Percentiles rank a stretch among this genome's conserved stretches.
phyloP scores from a whole-genome alignment of 2,329 filamentous ascomycete species.

The Venturia carpophila region DNA sequence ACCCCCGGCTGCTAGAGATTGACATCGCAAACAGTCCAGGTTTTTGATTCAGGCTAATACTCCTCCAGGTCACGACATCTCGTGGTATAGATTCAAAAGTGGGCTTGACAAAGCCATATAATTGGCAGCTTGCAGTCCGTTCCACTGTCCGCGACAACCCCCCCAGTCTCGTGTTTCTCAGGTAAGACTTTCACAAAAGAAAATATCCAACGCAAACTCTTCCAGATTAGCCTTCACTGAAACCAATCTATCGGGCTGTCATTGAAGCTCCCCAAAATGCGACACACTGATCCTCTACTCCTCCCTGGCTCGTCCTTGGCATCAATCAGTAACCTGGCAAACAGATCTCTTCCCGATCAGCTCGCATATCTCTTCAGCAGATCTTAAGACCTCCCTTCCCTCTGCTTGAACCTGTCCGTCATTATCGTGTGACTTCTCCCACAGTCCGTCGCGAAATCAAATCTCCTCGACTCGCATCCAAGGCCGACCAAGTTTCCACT shows the following conservation, averaged over 20 bases:
- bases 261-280: slow-evolving; percentile 12
- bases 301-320: background rate
- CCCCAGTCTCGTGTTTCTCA: slow-evolving; percentile 6
- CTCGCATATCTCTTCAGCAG: slow-evolving; percentile 1
- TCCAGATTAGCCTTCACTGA: slow-evolving; percentile 10
- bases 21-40: background rate
- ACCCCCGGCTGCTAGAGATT: slow-evolving; percentile 1
- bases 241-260: slow-evolving; percentile 8
- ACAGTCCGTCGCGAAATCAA: background rate
- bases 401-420: background rate
- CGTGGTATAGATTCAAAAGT: slow-evolving; percentile 8
- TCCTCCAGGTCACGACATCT: background rate
- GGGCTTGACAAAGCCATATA: background rate
- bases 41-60: slow-evolving; percentile 8
- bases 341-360: slow-evolving; percentile 2
- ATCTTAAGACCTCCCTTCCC: slow-evolving; percentile 6
- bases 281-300: slow-evolving; percentile 1
- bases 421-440: background rate
- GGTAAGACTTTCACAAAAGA: slow-evolving; percentile 12
- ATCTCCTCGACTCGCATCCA: background rate
- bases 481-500: background rate
- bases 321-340: slow-evolving; percentile 6
- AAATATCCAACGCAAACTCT: slow-evolving; percentile 8
- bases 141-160: slow-evolving; percentile 10
- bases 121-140: slow-evolving; percentile 1